These are phyloP conservation scores for Osmanthus fragrans DNA, from an alignment of 257 asterid genomes.

Conservation along the genomic window DNA sequence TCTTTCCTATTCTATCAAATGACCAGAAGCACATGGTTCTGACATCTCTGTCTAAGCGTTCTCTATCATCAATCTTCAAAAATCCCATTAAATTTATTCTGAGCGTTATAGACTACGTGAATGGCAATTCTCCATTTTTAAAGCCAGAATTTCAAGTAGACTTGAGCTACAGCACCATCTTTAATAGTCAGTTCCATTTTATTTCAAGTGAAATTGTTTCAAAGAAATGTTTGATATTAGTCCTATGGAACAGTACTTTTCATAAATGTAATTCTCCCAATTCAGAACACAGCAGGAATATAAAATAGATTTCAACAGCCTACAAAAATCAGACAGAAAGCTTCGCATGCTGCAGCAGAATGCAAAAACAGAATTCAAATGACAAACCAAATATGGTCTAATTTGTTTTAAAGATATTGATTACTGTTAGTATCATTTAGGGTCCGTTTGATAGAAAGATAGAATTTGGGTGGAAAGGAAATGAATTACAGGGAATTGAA, in stretches of 20 bases:
- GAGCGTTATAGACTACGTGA: slow-evolving; percentile 11
- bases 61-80: slow-evolving; percentile 9
- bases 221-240: not conserved
- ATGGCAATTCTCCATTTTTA: slow-evolving; percentile 13
- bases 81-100: slow-evolving; percentile 1
- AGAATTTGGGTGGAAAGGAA: too few relatives aligned
- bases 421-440: not conserved
- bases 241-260: not conserved
- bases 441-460: too few relatives aligned
- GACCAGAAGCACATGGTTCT: too few relatives aligned
- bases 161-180: slow-evolving; percentile 7
- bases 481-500: too few relatives aligned
- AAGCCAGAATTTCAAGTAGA: slow-evolving; percentile 10
- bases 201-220: not conserved
- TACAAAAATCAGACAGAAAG: not conserved
- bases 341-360: not conserved
- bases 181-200: slow-evolving; percentile 4
- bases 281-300: not conserved
- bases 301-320: not conserved
- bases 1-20: slow-evolving; percentile 1
- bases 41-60: slow-evolving; percentile 3
- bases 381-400: not conserved
- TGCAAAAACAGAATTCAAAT: not conserved
- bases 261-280: not conserved
- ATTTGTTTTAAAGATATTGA: not conserved